Conservation (phyloP, 345 rosid species). For the Salix arbutifolia region DNA sequence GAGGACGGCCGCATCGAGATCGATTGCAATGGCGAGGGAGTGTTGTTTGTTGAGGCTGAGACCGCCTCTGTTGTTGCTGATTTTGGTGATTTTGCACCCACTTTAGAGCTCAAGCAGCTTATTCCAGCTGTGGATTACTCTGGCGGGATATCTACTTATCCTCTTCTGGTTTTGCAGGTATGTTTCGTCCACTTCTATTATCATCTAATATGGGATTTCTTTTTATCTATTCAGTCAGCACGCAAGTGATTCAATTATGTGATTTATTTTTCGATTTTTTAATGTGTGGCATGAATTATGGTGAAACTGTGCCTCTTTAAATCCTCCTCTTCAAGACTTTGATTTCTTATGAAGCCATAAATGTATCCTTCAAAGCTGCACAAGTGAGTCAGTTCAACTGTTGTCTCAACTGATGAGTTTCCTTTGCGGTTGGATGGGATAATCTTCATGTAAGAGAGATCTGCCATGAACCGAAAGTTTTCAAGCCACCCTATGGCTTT, state of each 20-base stretch:
- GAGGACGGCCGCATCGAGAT: conserved; percentile 94
- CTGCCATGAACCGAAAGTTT: background rate
- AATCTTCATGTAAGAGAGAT: background rate
- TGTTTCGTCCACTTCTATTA: background rate
- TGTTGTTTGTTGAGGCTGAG: conserved; percentile 77
- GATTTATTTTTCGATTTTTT: background rate
- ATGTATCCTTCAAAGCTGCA: background rate
- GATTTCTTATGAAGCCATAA: background rate
- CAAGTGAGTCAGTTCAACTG: background rate
- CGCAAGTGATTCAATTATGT: background rate
- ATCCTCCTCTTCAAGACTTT: background rate
- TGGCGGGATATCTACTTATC: conserved; percentile 60
- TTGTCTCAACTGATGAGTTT: background rate
- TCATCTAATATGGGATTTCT: background rate
- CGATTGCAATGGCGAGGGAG: conserved; percentile 78
- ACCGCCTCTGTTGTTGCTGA: conserved; percentile 61
- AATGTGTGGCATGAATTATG: background rate
- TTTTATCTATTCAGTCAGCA: background rate
- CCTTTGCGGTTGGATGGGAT: background rate
- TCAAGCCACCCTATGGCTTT: background rate
- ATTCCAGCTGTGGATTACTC: conserved; percentile 86
- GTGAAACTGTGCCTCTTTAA: background rate
- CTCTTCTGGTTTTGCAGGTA: conserved; percentile 92
- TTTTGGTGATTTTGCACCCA: conserved; percentile 88
- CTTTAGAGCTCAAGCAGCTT: conserved; percentile 73